phyloP scores from a whole-genome alignment of 2,329 filamentous ascomycete species.

The Fusarium concolor region DNA sequence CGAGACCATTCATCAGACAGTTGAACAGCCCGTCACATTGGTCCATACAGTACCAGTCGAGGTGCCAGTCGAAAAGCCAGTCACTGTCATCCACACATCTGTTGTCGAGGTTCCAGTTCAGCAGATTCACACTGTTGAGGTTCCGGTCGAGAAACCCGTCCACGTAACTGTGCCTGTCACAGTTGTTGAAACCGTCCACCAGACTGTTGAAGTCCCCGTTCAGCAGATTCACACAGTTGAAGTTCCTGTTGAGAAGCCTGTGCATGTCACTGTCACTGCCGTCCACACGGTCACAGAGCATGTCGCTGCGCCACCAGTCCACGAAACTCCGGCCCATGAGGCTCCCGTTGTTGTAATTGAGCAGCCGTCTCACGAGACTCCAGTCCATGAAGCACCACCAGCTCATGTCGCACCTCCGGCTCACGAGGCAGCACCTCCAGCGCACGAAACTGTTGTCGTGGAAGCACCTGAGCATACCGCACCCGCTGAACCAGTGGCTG shows the following conservation, averaged over 20 bases:
- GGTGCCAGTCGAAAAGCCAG: constrained; percentile 7
- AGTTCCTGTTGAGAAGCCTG: constrained; percentile 1
- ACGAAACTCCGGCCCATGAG: not conserved
- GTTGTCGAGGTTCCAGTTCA: constrained; percentile 16
- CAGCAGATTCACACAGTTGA: not conserved
- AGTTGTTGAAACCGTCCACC: too few relatives aligned
- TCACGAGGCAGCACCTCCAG: not conserved
- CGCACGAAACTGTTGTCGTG: not conserved
- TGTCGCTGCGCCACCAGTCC: not conserved
- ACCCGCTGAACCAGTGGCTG: not conserved
- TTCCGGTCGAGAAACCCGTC: constrained; percentile 10
- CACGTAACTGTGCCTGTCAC: constrained; percentile 1
- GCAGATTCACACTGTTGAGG: not conserved
- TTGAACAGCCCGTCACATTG: constrained; percentile 18
- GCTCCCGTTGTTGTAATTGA: not conserved
- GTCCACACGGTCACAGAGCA: constrained; percentile 18
- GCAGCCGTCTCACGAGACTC: not conserved
- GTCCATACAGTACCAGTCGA: constrained; percentile 16
- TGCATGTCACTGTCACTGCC: constrained; percentile 5
- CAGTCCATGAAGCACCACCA: not conserved
- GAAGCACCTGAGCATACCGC: fast-evolving
- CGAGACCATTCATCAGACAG: constrained; percentile 6
- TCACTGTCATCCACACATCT: constrained; percentile 24
- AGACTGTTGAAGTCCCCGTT: constrained; percentile 8
- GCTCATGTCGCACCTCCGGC: not conserved